Evolutionary conservation across 805 yeast genomes (phyloP).

Genomic region (Pachysolen tannophilus): DNA sequence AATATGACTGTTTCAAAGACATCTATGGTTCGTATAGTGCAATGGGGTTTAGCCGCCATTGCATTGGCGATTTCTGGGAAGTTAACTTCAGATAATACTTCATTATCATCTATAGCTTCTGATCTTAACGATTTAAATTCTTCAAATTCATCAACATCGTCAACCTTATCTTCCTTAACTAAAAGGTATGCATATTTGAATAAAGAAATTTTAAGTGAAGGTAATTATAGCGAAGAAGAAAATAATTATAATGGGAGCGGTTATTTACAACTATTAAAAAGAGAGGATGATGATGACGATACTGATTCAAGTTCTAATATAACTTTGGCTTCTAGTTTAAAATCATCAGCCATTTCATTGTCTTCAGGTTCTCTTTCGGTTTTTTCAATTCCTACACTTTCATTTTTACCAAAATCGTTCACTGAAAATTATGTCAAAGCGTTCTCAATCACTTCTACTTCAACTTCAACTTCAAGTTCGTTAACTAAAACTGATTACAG

Average conservation of each 20-base stretch:
- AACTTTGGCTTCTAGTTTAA: background rate
- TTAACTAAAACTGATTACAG: background rate
- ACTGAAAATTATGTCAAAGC: background rate
- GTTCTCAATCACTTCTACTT: background rate
- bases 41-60: slow-evolving; percentile 3
- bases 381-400: background rate
- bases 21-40: slow-evolving; percentile 3
- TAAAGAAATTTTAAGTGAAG: background rate
- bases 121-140: slow-evolving; percentile 1
- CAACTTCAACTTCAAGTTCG: background rate
- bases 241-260: background rate
- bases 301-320: background rate
- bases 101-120: background rate
- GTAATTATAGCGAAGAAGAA: background rate
- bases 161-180: background rate
- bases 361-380: background rate
- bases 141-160: background rate
- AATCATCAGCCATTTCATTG: slow-evolving; percentile 1
- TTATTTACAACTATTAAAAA: background rate
- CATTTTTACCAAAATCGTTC: background rate
- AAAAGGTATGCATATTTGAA: background rate
- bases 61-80: slow-evolving; percentile 3
- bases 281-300: background rate
- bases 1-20: too few species aligned
- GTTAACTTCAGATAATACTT: background rate